Evolutionary conservation across 192 early-diverging fungal genomes (phyloP).

Genomic region (Gonapodya sp.): DNA sequence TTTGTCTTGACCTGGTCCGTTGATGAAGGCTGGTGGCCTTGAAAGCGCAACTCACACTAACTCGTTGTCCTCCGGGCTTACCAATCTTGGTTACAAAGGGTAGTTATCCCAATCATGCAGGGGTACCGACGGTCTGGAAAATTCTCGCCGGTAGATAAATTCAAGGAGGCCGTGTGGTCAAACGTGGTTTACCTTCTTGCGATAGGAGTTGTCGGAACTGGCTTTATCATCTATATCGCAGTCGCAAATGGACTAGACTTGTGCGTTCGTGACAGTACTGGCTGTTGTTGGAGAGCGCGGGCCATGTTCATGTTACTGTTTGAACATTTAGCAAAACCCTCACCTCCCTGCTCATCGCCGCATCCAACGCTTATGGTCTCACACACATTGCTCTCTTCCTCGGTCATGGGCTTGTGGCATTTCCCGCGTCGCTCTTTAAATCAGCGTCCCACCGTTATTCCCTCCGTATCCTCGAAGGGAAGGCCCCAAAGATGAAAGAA

Average conservation of each 20-base stretch:
- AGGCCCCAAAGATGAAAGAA: conserved; percentile 66
- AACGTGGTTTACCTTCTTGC: conserved; percentile 76
- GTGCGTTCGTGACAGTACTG: conserved; percentile 12
- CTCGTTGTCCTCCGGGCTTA: background rate
- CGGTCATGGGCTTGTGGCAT: conserved; percentile 84
- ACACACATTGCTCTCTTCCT: conserved; percentile 78
- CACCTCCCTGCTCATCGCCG: conserved; percentile 76
- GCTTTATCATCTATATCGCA: conserved; percentile 66
- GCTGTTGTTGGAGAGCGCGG: too few species aligned
- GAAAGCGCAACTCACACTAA: conserved; percentile 12
- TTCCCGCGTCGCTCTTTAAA: conserved; percentile 81
- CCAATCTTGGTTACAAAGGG: conserved; percentile 25
- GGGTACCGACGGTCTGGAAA: conserved; percentile 79
- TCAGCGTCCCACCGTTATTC: conserved; percentile 48
- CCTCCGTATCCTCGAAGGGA: conserved; percentile 53
- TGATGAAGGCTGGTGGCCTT: background rate
- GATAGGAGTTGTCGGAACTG: conserved; percentile 53
- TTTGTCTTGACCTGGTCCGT: conserved; percentile 76
- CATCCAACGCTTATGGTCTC: conserved; percentile 90
- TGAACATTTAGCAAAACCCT: conserved; percentile 41
- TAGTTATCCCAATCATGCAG: conserved; percentile 73
- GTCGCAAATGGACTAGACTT: conserved; percentile 17
- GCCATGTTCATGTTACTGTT: conserved; percentile 15
- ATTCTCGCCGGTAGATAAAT: conserved; percentile 54
- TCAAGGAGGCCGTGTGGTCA: conserved; percentile 66